Conservation (phyloP, 306 rosid genomes). For the Fagus sylvatica region DNA sequence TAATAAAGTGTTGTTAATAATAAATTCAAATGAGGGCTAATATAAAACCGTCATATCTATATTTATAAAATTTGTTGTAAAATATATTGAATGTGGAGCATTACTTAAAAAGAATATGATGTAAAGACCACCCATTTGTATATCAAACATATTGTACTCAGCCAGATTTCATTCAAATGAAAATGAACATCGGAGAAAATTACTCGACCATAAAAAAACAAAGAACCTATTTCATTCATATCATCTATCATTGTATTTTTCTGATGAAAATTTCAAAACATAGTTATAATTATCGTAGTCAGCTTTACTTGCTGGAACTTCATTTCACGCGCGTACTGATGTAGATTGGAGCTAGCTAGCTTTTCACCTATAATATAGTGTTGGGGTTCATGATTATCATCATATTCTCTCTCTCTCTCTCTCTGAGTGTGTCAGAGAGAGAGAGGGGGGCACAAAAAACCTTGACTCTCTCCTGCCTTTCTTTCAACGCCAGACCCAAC, state of each 20-base stretch:
- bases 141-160: too few species aligned
- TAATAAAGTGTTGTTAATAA: too few species aligned
- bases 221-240: not conserved
- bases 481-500: constrained; percentile 43
- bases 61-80: too few species aligned
- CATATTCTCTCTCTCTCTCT: constrained; percentile 15
- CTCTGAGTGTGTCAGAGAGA: not conserved
- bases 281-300: not conserved
- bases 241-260: not conserved
- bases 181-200: too few species aligned
- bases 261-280: not conserved
- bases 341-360: not conserved
- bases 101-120: too few species aligned
- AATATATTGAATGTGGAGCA: too few species aligned
- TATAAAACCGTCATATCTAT: too few species aligned
- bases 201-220: too few species aligned
- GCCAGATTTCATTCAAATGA: too few species aligned
- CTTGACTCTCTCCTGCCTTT: constrained; percentile 34
- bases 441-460: constrained; percentile 24
- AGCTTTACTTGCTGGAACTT: not conserved
- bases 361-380: not conserved
- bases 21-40: too few species aligned
- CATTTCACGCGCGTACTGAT: not conserved
- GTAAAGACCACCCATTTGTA: too few species aligned
- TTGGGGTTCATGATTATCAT: constrained; percentile 27